phyloP scores from a whole-genome alignment of 164 flowering plant genomes.

The Kingdonia uniflora region DNA sequence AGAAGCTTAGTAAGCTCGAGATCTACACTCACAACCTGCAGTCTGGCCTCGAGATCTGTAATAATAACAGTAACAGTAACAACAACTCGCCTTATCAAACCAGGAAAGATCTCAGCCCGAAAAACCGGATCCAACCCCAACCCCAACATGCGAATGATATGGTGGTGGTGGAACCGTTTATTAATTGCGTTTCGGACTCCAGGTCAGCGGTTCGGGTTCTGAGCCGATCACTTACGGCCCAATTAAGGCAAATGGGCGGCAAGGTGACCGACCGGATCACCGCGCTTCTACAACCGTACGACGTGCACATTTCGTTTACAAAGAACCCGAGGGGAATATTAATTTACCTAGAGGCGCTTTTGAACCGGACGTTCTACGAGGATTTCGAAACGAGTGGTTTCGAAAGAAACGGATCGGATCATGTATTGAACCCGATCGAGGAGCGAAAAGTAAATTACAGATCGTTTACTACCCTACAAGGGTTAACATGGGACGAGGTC shows the following conservation, averaged over 20 bases:
- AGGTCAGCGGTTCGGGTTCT: constrained; percentile 45
- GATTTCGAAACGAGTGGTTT: constrained; percentile 75
- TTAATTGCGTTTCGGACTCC: constrained; percentile 49
- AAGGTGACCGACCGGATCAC: constrained; percentile 48
- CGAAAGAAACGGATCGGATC: constrained; percentile 29
- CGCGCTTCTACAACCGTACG: constrained; percentile 54
- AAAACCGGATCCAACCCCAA: background rate
- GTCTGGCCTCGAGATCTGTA: constrained; percentile 58
- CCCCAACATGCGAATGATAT: constrained; percentile 11
- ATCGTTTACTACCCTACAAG: constrained; percentile 31
- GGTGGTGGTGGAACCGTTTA: constrained; percentile 38
- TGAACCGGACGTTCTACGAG: constrained; percentile 64
- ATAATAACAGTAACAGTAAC: too few species aligned
- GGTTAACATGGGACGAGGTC: constrained; percentile 81
- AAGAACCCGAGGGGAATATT: constrained; percentile 37
- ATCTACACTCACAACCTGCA: constrained; percentile 59
- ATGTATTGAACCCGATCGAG: constrained; percentile 51
- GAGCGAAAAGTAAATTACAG: constrained; percentile 49
- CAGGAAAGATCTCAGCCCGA: too few species aligned
- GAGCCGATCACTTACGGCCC: constrained; percentile 45
- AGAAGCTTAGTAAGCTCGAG: constrained; percentile 80
- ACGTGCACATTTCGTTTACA: constrained; percentile 33
- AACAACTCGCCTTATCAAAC: constrained; percentile 7
- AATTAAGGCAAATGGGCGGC: constrained; percentile 49
- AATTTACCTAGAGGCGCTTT: constrained; percentile 53